Base-by-base conservation (phyloP, 208 protist species). In the Endotrypanum monterogeii region DNA sequence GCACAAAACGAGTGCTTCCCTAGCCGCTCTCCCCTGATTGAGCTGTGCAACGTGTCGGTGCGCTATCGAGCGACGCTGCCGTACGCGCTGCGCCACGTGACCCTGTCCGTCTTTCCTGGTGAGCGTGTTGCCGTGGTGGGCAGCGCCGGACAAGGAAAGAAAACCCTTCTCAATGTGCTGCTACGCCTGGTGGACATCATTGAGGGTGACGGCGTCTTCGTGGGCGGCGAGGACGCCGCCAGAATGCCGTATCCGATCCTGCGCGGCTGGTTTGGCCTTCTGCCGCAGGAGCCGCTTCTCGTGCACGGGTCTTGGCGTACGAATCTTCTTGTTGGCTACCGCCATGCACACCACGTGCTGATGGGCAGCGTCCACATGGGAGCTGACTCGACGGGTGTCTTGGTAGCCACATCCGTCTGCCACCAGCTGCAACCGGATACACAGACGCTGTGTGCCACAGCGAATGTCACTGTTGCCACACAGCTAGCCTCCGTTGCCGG, bases 241-340 rank as follows among this genome's bases (percentile, higher is more conserved):
- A 44, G 65, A n/a, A 74, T 99, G 14, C 87, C 89, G 3, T 90
- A 99, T 50, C 75, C 92, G 11, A 80, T 91, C 58, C 83, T 99
- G 28, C 89, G 99, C 44, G 86, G 79, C n/a, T 79, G 82, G 57
- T 89, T 99, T n/a, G 83, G 90, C 30, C 98, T 99, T 68, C 99
- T 99, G 67, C 98, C 98, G 23, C 98, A 99, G 88, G 97, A 98
- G 71, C 98, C 98, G 18, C 71, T 99, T 25, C 75, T 99, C 5
- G 96, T 99, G 78, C 69, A 80, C 6, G 98, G 97, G 71, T 95
- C 98, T 23, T 84, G 99, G 46, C 85, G 98, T 41, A 84, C 67
- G 23, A 99, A 99, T 83, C 78, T 99, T 6, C 95, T 89, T 60
- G 57, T 81, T 52, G 78, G 83, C 55, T 85, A 83, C 77, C 71